phyloP scores from a whole-genome alignment of 495 filamentous ascomycete genomes.

The Podospora bellae-mahoneyi region DNA sequence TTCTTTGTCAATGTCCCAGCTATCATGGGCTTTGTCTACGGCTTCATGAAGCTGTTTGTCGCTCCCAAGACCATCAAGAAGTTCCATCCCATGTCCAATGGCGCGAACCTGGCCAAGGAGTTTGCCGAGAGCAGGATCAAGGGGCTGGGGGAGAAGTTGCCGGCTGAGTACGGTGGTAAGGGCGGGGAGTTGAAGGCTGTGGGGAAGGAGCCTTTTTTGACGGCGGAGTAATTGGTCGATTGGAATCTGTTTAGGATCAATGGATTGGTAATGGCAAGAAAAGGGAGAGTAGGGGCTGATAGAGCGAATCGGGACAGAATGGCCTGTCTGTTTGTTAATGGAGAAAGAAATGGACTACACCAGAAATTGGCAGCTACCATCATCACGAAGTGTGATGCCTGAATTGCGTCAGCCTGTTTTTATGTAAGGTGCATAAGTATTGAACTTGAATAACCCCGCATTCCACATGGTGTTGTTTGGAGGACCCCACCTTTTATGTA shows the following conservation, averaged over 20 bases:
- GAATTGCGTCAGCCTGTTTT: conserved; percentile 15
- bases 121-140: conserved; percentile 47
- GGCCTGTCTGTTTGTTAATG: neutral
- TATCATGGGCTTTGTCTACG: conserved; percentile 85
- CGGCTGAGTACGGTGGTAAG: conserved; percentile 73
- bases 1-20: conserved; percentile 89
- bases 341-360: neutral
- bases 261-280: neutral
- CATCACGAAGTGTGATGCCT: conserved; percentile 4
- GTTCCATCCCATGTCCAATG: conserved; percentile 77
- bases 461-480: neutral
- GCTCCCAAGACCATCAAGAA: conserved; percentile 78
- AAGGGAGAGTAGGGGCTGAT: neutral
- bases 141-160: conserved; percentile 54
- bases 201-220: conserved; percentile 33
- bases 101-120: conserved; percentile 63
- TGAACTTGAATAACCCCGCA: neutral
- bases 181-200: conserved; percentile 45
- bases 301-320: neutral
- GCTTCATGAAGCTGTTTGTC: conserved; percentile 73
- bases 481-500: neutral
- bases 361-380: neutral
- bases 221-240: conserved; percentile 5
- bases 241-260: neutral
- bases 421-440: neutral